A percentile compares a stretch with the other conserved stretches of the same genome.
Conservation (phyloP, 306 rosid species). For the Vachellia pachyceras region DNA sequence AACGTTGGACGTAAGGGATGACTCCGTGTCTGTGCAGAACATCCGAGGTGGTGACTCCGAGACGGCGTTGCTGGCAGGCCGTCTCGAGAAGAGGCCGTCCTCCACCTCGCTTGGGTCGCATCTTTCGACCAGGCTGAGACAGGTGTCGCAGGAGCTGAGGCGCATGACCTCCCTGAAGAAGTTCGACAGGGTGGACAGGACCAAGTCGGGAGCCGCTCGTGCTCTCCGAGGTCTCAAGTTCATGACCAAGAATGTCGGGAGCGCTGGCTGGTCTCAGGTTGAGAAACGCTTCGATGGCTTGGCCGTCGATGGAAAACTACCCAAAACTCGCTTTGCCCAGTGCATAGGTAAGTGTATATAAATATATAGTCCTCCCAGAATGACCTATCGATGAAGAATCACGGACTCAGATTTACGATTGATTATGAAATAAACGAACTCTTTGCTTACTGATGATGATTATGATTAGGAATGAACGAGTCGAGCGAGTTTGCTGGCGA, state of each 20-base stretch:
- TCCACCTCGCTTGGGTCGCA: slow-evolving; percentile 54
- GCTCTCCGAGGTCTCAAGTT: slow-evolving; percentile 78
- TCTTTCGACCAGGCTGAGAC: slow-evolving; percentile 51
- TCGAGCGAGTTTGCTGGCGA: slow-evolving; percentile 73
- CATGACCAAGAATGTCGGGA: slow-evolving; percentile 64
- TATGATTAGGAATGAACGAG: slow-evolving; percentile 62
- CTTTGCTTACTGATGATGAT: background rate
- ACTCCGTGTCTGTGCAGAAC: slow-evolving; percentile 68
- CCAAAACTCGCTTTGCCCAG: slow-evolving; percentile 65
- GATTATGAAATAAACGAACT: background rate
- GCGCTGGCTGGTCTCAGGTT: slow-evolving; percentile 69
- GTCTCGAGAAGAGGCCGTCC: slow-evolving; percentile 52
- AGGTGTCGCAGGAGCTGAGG: slow-evolving; percentile 78
- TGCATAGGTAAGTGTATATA: slow-evolving; percentile 62
- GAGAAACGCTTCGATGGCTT: slow-evolving; percentile 67
- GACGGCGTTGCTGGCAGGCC: slow-evolving; percentile 58
- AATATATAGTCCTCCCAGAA: background rate
- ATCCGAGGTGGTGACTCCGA: slow-evolving; percentile 76
- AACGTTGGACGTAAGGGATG: slow-evolving; percentile 74
- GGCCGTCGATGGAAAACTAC: slow-evolving; percentile 56
- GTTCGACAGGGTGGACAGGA: slow-evolving; percentile 55
- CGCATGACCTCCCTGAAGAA: slow-evolving; percentile 70
- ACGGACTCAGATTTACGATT: background rate
- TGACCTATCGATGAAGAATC: background rate
- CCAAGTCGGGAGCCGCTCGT: slow-evolving; percentile 72